Base-by-base conservation (phyloP, 768 basidiomycete species). In the Tricholoma furcatifolium region DNA sequence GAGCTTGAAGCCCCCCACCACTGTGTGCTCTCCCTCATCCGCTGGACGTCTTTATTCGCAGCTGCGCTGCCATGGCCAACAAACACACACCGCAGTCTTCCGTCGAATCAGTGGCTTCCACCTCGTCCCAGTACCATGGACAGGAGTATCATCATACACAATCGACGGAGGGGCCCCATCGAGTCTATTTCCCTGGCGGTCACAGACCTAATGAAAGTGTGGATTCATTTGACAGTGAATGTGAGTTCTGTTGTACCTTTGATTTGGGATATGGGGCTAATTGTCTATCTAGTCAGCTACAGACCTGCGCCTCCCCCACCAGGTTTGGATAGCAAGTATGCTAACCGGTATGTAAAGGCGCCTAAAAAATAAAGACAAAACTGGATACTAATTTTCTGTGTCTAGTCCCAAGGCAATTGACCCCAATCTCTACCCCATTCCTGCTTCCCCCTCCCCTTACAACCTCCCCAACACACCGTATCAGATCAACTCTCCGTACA, bases 21-120 rank as follows among this genome's bases (percentile, higher is more conserved):
- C 31, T 49, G 44, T 55, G 51, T 47, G 30, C 43, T 55, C 42
- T 44, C 48, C 43, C 41, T 40, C 39, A 54, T 57, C 61, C 62
- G 62, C 62, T 61, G 62, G 60, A 60, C 62, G 62, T 63, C 50
- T 55, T 53, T 56, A 36, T 61, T 61, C 62, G 62, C 62, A 61
- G 62, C 60, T 61, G 60, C 60, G 60, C 62, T 53, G 50, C 56
- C 41, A 62, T 63, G 60, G 54, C 56, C 51, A 47, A 48, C 47
- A 57, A 54, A 59, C 56, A 63, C 58, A 42, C 51, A 59, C 58
- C 60, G 58, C 62, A 63, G 58, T 52, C 60, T 56, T 61, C 62
- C 62, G 60, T 61, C 62, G 62, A 63, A 63, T 63, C 62, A 61
- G 59, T 61, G 56, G 62, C 59, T 58, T 59, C 58, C 2, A 43